Evolutionary conservation across 139 green algal genomes (phyloP), one percentile per base, ranked within the genome.

Genomic region (Chlamydomonas schloesseri): DNA sequence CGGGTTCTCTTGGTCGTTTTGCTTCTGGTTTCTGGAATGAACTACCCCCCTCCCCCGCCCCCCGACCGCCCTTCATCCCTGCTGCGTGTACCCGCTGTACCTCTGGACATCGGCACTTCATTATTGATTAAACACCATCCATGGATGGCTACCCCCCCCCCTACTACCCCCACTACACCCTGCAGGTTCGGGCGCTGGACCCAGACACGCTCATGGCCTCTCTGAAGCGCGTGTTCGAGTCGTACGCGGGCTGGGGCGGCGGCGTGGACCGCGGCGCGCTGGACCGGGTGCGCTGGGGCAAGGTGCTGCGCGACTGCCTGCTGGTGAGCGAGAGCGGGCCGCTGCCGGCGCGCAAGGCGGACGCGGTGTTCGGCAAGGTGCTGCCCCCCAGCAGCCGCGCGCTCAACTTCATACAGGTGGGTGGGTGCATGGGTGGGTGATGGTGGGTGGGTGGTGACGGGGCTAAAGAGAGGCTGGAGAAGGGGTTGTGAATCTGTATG

Each of bases 161-260:
- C n/a, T n/a, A n/a, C n/a, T n/a, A n/a, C n/a, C n/a, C n/a, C n/a
- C n/a, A n/a, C n/a, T n/a, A n/a, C n/a, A n/a, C n/a, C 34, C 58
- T 26, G 8, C 26, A 83, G 68, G 87, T 91, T 1, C 91, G 89
- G 14, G 58, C 73, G 0, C 58, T 92, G 57, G 62, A 87, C 69
- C 77, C 87, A 3, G 91, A 93, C 57, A 34, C 89, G 29, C 73
- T 94, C 17, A 91, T 90, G 64, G 90, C 84, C 53, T 82, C 26
- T 6, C 82, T 93, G 10, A 92, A 93, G 73, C 60, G 64, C 1
- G 76, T 81, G 1, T 94, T 92, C 82, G 89, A 92, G 73, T 55
- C 57, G 1, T 94, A 90, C 88, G 90, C 91, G 62, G 75, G 65
- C 31, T 93, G 82, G 85, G 64, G 92, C 55, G 26, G 67, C 36